phyloP scores from a whole-genome alignment of 768 basidiomycete genomes.

The Goffeauzyma gilvescens region DNA sequence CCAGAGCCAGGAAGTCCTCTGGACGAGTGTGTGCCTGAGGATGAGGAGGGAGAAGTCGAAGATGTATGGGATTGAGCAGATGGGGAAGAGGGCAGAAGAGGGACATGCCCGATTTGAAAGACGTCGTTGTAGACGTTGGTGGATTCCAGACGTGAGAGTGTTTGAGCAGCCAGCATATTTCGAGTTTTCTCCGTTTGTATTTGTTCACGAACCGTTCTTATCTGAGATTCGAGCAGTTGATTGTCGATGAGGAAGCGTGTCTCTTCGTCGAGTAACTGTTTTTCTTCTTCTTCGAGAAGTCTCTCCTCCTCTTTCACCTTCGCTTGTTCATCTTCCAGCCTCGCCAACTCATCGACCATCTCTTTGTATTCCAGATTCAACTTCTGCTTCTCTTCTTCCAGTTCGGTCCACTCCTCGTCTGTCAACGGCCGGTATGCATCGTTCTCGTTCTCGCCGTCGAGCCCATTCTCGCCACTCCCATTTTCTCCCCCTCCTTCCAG shows the following conservation, averaged over 20 bases:
- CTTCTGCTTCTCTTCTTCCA: background rate
- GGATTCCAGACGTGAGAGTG: constrained; percentile 25
- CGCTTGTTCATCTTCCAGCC: constrained; percentile 58
- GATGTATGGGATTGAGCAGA: background rate
- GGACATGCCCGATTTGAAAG: constrained; percentile 31
- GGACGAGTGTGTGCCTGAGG: background rate
- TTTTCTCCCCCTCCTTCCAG: constrained; percentile 31
- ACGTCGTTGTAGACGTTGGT: constrained; percentile 33
- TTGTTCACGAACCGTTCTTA: constrained; percentile 1
- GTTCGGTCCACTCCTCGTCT: background rate
- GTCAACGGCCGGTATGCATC: background rate
- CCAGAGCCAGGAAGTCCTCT: background rate
- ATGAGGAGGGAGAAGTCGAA: background rate
- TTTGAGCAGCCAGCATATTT: constrained; percentile 22
- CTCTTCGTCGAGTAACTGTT: no score
- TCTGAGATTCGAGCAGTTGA: constrained; percentile 5
- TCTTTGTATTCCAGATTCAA: constrained; percentile 45
- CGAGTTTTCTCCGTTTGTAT: constrained; percentile 20
- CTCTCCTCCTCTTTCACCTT: constrained; percentile 63
- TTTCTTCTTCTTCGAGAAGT: constrained; percentile 61
- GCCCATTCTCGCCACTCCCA: constrained; percentile 16
- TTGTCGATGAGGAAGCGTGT: constrained; percentile 33
- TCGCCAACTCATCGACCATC: constrained; percentile 51
- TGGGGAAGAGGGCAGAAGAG: constrained; percentile 9
- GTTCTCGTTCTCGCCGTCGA: background rate